phyloP scores from a whole-genome alignment of 2,329 filamentous ascomycete species.

The Fusarium sororula region DNA sequence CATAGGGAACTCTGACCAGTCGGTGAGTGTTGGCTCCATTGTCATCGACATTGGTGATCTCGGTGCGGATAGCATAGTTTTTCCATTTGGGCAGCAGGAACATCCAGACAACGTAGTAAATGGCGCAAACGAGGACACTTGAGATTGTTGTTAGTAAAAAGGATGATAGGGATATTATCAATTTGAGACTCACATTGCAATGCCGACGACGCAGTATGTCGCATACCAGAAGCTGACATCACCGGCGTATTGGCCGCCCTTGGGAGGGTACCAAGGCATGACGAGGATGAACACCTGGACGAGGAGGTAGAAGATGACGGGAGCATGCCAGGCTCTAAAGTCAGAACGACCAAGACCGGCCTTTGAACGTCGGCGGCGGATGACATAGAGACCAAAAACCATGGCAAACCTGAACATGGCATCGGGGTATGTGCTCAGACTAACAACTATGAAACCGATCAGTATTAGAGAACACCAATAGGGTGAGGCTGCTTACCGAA shows the following conservation, averaged over 20 bases:
- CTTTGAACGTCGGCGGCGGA: conserved; percentile 63
- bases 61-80: conserved; percentile 65
- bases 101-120: conserved; percentile 70
- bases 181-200: conserved; percentile 64
- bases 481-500: conserved; percentile 47
- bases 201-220: conserved; percentile 72
- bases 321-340: conserved; percentile 68
- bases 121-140: conserved; percentile 60
- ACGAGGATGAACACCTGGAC: conserved; percentile 70
- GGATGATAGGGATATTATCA: fast-evolving
- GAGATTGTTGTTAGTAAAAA: not conserved
- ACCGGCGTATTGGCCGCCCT: conserved; percentile 65
- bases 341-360: conserved; percentile 58
- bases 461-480: too few species aligned
- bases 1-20: conserved; percentile 62
- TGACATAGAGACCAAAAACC: conserved; percentile 64
- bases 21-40: conserved; percentile 55
- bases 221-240: conserved; percentile 80
- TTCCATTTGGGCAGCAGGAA: conserved; percentile 61
- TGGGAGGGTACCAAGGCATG: conserved; percentile 78
- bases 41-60: conserved; percentile 56
- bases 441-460: too few species aligned
- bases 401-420: conserved; percentile 67
- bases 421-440: conserved; percentile 60
- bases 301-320: conserved; percentile 67